phyloP scores from a whole-genome alignment of 495 filamentous ascomycete genomes.

The Chlorociboria aeruginascens region DNA sequence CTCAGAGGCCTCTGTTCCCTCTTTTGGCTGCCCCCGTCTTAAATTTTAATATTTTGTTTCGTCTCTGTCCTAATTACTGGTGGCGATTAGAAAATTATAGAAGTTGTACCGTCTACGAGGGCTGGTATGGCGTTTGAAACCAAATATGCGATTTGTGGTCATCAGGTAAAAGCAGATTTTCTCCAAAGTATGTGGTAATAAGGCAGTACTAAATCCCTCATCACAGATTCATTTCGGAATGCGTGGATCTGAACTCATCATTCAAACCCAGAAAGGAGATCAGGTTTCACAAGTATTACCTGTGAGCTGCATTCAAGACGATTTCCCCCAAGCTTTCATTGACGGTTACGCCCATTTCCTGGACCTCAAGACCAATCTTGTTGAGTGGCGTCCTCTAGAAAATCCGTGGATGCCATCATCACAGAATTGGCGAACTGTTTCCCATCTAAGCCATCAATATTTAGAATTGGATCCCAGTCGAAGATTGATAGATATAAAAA shows the following conservation, averaged over 20 bases:
- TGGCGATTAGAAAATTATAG: constrained; percentile 10
- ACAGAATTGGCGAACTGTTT: neutral
- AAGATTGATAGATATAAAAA: constrained; percentile 5
- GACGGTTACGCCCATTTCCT: constrained; percentile 41
- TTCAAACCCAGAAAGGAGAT: neutral
- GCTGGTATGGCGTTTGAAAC: constrained; percentile 19
- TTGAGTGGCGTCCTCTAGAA: constrained; percentile 34
- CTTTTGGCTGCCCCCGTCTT: too few species aligned
- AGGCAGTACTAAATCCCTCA: neutral
- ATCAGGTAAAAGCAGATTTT: constrained; percentile 13
- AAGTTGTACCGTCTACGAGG: constrained; percentile 16
- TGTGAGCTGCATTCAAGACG: constrained; percentile 21
- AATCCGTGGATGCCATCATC: constrained; percentile 25
- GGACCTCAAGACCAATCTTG: constrained; percentile 17
- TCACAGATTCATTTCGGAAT: constrained; percentile 10
- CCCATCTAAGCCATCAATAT: too few species aligned
- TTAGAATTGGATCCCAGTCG: neutral
- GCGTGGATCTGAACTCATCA: constrained; percentile 8
- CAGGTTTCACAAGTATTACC: constrained; percentile 30
- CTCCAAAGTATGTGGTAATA: neutral
- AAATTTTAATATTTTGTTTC: neutral
- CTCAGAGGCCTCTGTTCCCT: neutral
- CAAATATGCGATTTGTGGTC: constrained; percentile 7
- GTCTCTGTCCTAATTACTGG: neutral
- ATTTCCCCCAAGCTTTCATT: constrained; percentile 33